A percentile compares a stretch with the other conserved stretches of the same genome.
These are phyloP conservation scores for Claviceps sp. DNA, from an alignment of 2,329 filamentous ascomycete genomes.

Conservation along the genomic window DNA sequence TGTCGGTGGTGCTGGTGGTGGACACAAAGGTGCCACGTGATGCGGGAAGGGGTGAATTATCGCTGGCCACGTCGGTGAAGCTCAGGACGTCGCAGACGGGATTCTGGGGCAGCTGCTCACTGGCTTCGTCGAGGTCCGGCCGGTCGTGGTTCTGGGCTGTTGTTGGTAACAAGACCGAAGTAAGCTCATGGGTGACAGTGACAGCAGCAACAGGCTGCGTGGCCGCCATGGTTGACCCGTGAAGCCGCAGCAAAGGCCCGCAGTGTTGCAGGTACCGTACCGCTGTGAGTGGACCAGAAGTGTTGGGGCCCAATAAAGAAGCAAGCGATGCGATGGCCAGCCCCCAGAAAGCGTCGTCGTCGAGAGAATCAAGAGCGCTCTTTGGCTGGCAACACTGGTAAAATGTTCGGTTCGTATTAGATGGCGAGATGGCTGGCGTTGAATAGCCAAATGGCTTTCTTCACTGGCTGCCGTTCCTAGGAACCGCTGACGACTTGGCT, in stretches of 20 bases:
- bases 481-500: background rate
- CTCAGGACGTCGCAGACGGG: constrained; percentile 14
- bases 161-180: background rate
- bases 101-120: background rate
- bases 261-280: background rate
- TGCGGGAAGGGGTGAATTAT: constrained; percentile 14
- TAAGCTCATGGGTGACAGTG: background rate
- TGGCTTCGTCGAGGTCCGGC: background rate
- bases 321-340: background rate
- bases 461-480: background rate
- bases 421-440: background rate
- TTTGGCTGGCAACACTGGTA: background rate
- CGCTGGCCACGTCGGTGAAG: constrained; percentile 16
- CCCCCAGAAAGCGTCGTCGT: background rate
- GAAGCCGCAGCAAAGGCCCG: constrained; percentile 1
- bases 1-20: constrained; percentile 7
- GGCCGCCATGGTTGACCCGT: constrained; percentile 3
- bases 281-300: background rate
- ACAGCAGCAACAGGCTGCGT: background rate
- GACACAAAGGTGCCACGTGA: constrained; percentile 15
- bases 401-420: background rate
- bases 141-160: background rate
- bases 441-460: background rate
- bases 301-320: background rate
- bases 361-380: background rate